Conservation (phyloP, 768 basidiomycete species). For the Ramaria sp. region DNA sequence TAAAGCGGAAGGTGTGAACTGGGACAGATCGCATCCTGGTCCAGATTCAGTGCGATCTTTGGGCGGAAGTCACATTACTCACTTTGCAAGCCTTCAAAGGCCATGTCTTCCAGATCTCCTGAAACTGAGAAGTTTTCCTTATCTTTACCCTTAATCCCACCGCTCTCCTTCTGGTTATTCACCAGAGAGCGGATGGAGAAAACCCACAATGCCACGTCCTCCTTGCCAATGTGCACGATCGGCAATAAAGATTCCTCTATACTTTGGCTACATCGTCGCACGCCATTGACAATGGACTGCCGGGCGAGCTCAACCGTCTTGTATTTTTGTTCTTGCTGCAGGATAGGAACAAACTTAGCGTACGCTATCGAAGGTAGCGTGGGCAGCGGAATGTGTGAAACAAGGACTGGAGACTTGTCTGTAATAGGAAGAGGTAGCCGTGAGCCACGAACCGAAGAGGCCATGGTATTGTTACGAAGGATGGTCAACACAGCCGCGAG, state of each 20-base stretch:
- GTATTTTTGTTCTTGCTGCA: slow-evolving; percentile 16
- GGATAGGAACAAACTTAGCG: slow-evolving; percentile 30
- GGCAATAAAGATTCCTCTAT: slow-evolving; percentile 42
- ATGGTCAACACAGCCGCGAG: neutral
- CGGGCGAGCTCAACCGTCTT: slow-evolving; percentile 48
- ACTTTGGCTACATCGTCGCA: slow-evolving; percentile 24
- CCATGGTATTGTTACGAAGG: neutral
- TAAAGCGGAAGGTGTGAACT: slow-evolving; percentile 37
- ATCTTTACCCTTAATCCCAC: slow-evolving; percentile 5
- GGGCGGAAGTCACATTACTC: slow-evolving; percentile 4
- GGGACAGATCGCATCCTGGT: slow-evolving; percentile 31
- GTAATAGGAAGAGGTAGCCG: neutral
- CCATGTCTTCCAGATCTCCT: slow-evolving; percentile 1
- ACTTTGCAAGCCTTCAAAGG: slow-evolving; percentile 12
- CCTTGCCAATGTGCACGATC: slow-evolving; percentile 34
- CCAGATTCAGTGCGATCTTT: slow-evolving; percentile 8
- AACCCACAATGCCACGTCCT: slow-evolving; percentile 41
- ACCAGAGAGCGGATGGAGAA: slow-evolving; percentile 38
- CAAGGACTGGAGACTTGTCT: slow-evolving; percentile 26
- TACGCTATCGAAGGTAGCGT: slow-evolving; percentile 32
- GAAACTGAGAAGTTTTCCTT: neutral
- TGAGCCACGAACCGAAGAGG: neutral
- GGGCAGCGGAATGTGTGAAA: slow-evolving; percentile 37
- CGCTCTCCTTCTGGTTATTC: slow-evolving; percentile 20
- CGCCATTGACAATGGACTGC: slow-evolving; percentile 27